Evolutionary conservation across 352 stramenopile species (phyloP).

Genomic region (Ophiocytium majus): DNA sequence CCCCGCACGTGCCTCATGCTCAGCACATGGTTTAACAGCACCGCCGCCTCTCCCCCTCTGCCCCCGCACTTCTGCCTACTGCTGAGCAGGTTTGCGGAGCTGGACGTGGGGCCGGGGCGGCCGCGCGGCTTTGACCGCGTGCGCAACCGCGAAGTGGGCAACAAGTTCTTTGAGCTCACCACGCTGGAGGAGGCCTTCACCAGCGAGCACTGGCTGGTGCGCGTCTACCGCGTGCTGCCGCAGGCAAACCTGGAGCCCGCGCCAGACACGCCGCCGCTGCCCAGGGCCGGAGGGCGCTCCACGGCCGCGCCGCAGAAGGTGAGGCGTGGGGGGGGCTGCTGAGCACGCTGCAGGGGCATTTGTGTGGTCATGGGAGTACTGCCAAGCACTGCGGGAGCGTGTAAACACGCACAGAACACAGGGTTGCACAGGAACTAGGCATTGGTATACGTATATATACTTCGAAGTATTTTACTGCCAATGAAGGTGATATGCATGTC

Average conservation of each 20-base stretch:
- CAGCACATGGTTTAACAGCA: background rate
- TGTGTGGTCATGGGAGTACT: no score
- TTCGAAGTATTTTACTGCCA: no score
- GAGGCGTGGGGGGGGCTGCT: no score
- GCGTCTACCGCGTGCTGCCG: conserved; percentile 69
- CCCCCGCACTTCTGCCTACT: background rate
- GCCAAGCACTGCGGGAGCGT: no score
- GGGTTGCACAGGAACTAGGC: no score
- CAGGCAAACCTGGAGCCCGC: background rate
- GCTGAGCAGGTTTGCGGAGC: conserved; percentile 7
- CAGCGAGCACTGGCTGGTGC: conserved; percentile 90
- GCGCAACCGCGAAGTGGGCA: conserved; percentile 70
- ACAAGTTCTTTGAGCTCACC: conserved; percentile 81
- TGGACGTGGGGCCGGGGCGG: conserved; percentile 36
- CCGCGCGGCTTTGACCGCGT: conserved; percentile 76
- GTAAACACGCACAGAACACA: no score
- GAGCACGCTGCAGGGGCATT: no score
- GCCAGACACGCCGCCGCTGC: background rate
- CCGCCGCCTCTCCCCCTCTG: background rate
- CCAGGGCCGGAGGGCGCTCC: background rate
- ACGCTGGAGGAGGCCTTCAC: conserved; percentile 88
- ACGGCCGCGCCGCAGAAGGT: background rate
- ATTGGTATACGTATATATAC: no score
- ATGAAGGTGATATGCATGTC: no score
- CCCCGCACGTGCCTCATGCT: no score